phyloP scores from a whole-genome alignment of 2,329 filamentous ascomycete species.

The Thelonectria discophora region DNA sequence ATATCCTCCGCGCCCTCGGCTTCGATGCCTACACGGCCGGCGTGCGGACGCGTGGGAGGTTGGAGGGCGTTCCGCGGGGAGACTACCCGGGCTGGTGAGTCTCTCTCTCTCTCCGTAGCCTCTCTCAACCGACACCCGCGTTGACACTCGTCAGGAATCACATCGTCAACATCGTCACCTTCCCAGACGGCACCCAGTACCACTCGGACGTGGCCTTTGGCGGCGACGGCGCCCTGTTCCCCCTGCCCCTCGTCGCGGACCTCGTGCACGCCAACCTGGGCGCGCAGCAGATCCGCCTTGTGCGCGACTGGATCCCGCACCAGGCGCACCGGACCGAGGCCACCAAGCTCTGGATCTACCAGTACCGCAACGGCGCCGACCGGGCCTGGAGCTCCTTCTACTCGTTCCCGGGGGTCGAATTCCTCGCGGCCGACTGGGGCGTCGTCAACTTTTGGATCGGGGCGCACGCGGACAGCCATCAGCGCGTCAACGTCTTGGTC shows the following conservation, averaged over 20 bases:
- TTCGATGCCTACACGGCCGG: conserved; percentile 65
- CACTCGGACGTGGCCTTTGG: conserved; percentile 73
- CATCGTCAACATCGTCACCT: conserved; percentile 68
- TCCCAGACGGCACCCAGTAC: conserved; percentile 59
- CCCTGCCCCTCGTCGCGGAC: conserved; percentile 61
- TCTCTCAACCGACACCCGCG: too few relatives aligned
- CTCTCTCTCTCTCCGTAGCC: neutral
- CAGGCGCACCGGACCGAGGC: conserved; percentile 47
- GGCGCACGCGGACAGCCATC: conserved; percentile 58
- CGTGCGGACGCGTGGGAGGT: conserved; percentile 56
- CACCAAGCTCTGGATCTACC: conserved; percentile 69
- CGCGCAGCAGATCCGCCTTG: conserved; percentile 63
- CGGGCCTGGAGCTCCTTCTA: conserved; percentile 69
- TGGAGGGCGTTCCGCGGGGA: conserved; percentile 50
- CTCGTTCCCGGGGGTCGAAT: conserved; percentile 72
- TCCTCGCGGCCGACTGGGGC: conserved; percentile 60
- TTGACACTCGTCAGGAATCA: too few relatives aligned
- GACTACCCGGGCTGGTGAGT: conserved; percentile 59
- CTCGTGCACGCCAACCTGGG: conserved; percentile 58
- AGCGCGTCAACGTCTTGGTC: conserved; percentile 62
- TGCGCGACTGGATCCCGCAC: conserved; percentile 57
- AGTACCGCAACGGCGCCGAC: conserved; percentile 60
- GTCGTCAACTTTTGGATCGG: conserved; percentile 67
- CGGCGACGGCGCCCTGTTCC: conserved; percentile 66
- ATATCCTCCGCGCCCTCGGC: conserved; percentile 59